Conservation (phyloP, 2,329 filamentous ascomycete genomes). For the Aspergillus fumigatus region DNA sequence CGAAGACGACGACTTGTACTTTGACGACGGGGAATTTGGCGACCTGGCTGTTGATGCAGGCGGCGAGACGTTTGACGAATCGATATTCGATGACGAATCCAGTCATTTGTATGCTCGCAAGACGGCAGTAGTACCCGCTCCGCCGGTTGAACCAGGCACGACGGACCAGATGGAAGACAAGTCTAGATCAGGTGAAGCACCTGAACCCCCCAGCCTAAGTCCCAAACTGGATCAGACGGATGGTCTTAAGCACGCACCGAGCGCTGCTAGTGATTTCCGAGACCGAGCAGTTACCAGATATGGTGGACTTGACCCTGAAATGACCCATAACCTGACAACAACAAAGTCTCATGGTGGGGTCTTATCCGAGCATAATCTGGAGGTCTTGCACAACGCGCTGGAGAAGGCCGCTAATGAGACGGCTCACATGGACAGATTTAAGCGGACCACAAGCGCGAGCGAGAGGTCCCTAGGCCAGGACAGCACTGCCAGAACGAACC, state of each 20-base stretch:
- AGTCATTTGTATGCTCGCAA: conserved; percentile 42
- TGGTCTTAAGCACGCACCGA: conserved; percentile 31
- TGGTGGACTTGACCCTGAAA: conserved; percentile 21
- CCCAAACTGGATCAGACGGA: conserved; percentile 6
- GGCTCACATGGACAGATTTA: conserved; percentile 69
- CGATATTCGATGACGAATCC: conserved; percentile 45
- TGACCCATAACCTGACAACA: conserved; percentile 31
- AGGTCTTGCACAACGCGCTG: conserved; percentile 77
- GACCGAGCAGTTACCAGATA: conserved; percentile 16
- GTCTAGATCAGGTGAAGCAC: conserved; percentile 1
- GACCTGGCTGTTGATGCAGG: conserved; percentile 32
- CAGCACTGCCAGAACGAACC: conserved; percentile 30
- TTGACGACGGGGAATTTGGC: conserved; percentile 45
- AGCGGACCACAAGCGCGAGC: conserved; percentile 52
- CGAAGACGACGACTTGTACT: conserved; percentile 41
- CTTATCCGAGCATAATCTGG: conserved; percentile 55
- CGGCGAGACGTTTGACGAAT: conserved; percentile 42
- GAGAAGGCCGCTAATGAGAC: conserved; percentile 76
- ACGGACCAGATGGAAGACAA: conserved; percentile 4
- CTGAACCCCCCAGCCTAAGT: conserved; percentile 11
- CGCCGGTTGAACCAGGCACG: conserved; percentile 8
- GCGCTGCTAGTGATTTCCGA: conserved; percentile 32
- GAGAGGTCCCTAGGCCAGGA: conserved; percentile 35
- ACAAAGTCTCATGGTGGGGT: conserved; percentile 30
- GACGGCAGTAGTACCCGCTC: conserved; percentile 13